These are phyloP conservation scores for Heliosperma pusillum DNA, from an alignment of 148 eudicot species.

Conservation along the genomic window DNA sequence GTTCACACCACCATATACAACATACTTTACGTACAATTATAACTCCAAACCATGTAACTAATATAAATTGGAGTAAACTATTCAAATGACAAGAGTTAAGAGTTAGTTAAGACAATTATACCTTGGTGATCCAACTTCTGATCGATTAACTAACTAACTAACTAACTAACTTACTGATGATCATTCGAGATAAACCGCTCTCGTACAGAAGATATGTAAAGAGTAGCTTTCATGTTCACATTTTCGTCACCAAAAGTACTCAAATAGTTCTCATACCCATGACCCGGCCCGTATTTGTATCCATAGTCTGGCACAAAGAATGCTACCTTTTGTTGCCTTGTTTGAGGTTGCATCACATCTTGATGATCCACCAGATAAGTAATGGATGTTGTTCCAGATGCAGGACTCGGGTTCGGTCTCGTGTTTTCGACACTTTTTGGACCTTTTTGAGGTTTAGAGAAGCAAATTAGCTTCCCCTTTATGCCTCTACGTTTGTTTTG, in stretches of 20 bases:
- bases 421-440: conserved; percentile 5
- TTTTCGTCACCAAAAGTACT: conserved; percentile 36
- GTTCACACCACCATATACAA: not conserved
- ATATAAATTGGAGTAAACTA: not conserved
- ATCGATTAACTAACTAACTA: too few species aligned
- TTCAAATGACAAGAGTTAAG: not conserved
- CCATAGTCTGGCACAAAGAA: conserved; percentile 22
- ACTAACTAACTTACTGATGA: not conserved
- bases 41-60: not conserved
- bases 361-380: conserved; percentile 38
- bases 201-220: conserved; percentile 51
- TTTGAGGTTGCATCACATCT: conserved; percentile 35
- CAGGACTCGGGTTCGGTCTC: conserved; percentile 13
- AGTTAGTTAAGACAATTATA: too few species aligned
- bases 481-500: conserved; percentile 29
- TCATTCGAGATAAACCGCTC: conserved; percentile 46
- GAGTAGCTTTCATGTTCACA: conserved; percentile 57
- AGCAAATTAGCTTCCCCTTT: conserved; percentile 28
- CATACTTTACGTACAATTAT: not conserved
- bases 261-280: conserved; percentile 30
- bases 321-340: conserved; percentile 32
- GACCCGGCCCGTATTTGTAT: conserved; percentile 13
- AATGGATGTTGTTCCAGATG: too few species aligned
- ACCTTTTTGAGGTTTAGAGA: conserved; percentile 18
- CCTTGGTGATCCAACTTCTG: too few species aligned